These are phyloP conservation scores for Lentinus polychrous DNA, from an alignment of 1,284 basidiomycete genomes.

Conservation along the genomic window DNA sequence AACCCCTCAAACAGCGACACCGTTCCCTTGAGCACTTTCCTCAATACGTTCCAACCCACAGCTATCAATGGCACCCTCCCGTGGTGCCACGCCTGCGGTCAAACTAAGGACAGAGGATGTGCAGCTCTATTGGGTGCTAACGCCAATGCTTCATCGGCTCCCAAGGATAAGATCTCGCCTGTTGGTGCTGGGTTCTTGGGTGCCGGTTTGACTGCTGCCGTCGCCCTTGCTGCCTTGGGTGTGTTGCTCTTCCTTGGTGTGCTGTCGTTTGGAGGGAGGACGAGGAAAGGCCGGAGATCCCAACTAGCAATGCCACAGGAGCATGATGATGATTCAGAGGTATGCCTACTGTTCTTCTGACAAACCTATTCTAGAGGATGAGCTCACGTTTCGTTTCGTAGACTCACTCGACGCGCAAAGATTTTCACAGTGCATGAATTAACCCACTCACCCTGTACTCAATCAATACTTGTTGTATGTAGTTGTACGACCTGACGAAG, in stretches of 20 bases:
- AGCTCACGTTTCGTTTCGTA: too few species aligned
- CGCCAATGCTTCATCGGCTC: slow-evolving; percentile 25
- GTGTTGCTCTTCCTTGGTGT: slow-evolving; percentile 40
- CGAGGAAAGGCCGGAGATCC: not conserved
- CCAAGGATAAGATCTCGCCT: slow-evolving; percentile 35
- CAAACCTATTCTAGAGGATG: too few species aligned
- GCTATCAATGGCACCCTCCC: slow-evolving; percentile 45
- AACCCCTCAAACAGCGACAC: slow-evolving; percentile 26
- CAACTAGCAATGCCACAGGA: too few species aligned
- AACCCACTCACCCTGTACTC: too few species aligned
- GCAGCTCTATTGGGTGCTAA: slow-evolving; percentile 31
- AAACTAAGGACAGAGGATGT: slow-evolving; percentile 51
- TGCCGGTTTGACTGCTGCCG: slow-evolving; percentile 48
- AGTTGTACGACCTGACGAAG: too few species aligned
- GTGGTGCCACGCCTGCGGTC: slow-evolving; percentile 56
- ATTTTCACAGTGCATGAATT: too few species aligned
- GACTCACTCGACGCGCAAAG: too few species aligned
- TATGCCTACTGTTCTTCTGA: too few species aligned
- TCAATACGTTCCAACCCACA: slow-evolving; percentile 42
- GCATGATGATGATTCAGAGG: too few species aligned
- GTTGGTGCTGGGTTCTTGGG: slow-evolving; percentile 63
- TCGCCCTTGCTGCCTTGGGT: slow-evolving; percentile 33
- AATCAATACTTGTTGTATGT: too few species aligned
- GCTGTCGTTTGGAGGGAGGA: slow-evolving; percentile 30
- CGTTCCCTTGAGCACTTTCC: slow-evolving; percentile 51